Evolutionary conservation across 768 basidiomycete species (phyloP).

Genomic region (Agrocybe chaxingu): DNA sequence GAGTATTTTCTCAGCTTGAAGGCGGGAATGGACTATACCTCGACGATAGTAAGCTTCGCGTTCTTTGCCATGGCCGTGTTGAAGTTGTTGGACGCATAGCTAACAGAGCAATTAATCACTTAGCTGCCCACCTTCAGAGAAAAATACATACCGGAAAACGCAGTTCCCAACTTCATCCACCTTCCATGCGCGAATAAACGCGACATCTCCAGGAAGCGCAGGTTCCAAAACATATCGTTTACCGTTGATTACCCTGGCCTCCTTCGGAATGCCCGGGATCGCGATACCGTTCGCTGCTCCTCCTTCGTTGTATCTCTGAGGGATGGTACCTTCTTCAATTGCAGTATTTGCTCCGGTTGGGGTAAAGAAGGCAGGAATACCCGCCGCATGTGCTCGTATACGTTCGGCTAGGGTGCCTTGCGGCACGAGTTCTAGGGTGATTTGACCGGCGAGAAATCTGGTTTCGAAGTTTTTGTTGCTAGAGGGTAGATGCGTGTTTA

Average conservation of each 20-base stretch:
- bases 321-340: constrained; percentile 75
- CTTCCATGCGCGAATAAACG: constrained; percentile 89
- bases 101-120: constrained; percentile 20
- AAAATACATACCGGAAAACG: constrained; percentile 68
- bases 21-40: constrained; percentile 40
- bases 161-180: constrained; percentile 90
- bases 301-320: constrained; percentile 74
- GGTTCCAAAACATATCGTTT: constrained; percentile 79
- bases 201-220: constrained; percentile 76
- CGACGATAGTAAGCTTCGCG: constrained; percentile 86
- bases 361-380: constrained; percentile 92
- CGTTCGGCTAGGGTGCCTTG: constrained; percentile 91
- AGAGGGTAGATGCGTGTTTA: constrained; percentile 4
- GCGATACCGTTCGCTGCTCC: constrained; percentile 70
- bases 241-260: constrained; percentile 75
- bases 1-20: neutral
- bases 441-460: constrained; percentile 75
- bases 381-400: constrained; percentile 84
- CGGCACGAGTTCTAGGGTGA: constrained; percentile 85
- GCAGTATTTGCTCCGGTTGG: constrained; percentile 88
- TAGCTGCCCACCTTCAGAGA: neutral
- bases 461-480: constrained; percentile 87
- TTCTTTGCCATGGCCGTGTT: constrained; percentile 84
- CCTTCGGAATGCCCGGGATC: constrained; percentile 72
- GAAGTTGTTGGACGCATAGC: constrained; percentile 89